Evolutionary conservation across 495 filamentous ascomycete genomes (phyloP).

Genomic region (Opeltia flavorubescens): DNA sequence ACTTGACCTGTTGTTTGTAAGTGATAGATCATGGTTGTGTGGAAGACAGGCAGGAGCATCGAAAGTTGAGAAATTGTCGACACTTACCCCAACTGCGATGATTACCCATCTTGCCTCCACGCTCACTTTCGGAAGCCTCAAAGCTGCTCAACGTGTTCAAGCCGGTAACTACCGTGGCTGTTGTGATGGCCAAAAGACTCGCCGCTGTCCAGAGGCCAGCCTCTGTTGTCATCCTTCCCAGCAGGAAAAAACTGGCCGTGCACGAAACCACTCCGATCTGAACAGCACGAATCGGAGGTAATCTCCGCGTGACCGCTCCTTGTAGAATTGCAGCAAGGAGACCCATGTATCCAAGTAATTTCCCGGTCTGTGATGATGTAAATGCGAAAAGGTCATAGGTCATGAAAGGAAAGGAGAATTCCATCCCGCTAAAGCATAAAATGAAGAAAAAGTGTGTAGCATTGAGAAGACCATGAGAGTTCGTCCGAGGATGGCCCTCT

Average conservation of each 20-base stretch:
- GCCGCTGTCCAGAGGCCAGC: slow-evolving; percentile 64
- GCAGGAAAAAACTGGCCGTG: slow-evolving; percentile 62
- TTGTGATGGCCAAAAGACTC: slow-evolving; percentile 71
- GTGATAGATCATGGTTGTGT: slow-evolving; percentile 1
- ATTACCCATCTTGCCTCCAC: slow-evolving; percentile 73
- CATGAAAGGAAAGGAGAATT: slow-evolving; percentile 92
- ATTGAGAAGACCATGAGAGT: slow-evolving; percentile 73
- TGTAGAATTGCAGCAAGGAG: slow-evolving; percentile 85
- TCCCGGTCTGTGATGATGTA: slow-evolving; percentile 63
- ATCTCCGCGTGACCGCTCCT: slow-evolving; percentile 65
- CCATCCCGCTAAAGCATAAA: slow-evolving; percentile 93
- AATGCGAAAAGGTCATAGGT: slow-evolving; percentile 85
- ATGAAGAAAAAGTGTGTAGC: slow-evolving; percentile 79
- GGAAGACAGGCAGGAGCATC: neutral
- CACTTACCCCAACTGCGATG: slow-evolving; percentile 60
- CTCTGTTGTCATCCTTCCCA: slow-evolving; percentile 53
- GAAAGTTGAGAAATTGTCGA: neutral
- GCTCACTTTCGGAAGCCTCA: slow-evolving; percentile 64
- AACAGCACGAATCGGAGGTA: slow-evolving; percentile 65
- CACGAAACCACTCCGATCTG: slow-evolving; percentile 67
- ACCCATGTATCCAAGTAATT: slow-evolving; percentile 85
- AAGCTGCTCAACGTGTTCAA: slow-evolving; percentile 85
- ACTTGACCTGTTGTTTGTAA: slow-evolving; percentile 47
- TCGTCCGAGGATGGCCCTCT: slow-evolving; percentile 38
- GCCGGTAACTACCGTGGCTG: slow-evolving; percentile 85